Conservation (phyloP, 1,284 basidiomycete genomes). For the Cutaneotrichosporon cutaneum region DNA sequence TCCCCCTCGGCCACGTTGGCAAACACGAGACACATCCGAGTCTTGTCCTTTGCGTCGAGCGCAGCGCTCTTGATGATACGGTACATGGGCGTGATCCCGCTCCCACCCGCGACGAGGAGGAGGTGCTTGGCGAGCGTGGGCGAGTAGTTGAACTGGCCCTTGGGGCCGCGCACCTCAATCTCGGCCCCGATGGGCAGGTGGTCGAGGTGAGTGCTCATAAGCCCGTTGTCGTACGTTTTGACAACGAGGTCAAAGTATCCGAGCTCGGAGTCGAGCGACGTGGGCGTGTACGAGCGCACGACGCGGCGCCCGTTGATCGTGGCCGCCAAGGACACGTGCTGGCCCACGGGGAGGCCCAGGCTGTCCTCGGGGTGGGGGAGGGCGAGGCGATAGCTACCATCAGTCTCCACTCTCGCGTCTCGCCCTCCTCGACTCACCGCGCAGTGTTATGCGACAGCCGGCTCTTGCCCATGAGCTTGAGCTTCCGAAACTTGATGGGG, state of each 20-base stretch:
- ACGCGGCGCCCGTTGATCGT: slow-evolving; percentile 88
- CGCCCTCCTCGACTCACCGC: slow-evolving; percentile 60
- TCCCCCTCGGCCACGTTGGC: slow-evolving; percentile 90
- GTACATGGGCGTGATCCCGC: slow-evolving; percentile 97
- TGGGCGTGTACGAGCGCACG: slow-evolving; percentile 90
- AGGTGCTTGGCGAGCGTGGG: slow-evolving; percentile 69
- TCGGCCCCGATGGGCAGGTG: slow-evolving; percentile 79
- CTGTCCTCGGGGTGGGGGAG: slow-evolving; percentile 70
- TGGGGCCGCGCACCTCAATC: slow-evolving; percentile 89
- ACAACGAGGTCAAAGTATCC: slow-evolving; percentile 95
- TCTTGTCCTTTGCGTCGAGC: slow-evolving; percentile 80
- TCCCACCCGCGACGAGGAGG: slow-evolving; percentile 91
- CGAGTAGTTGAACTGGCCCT: slow-evolving; percentile 82
- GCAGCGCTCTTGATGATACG: slow-evolving; percentile 86
- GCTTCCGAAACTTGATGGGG: slow-evolving; percentile 67
- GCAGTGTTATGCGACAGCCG: slow-evolving; percentile 93
- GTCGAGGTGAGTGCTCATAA: slow-evolving; percentile 83
- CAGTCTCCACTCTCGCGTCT: not conserved
- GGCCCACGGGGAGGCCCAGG: slow-evolving; percentile 91
- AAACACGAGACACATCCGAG: slow-evolving; percentile 82
- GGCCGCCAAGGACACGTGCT: slow-evolving; percentile 90
- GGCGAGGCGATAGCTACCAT: slow-evolving; percentile 79
- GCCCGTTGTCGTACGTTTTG: slow-evolving; percentile 97
- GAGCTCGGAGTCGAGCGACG: slow-evolving; percentile 83
- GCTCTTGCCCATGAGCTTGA: slow-evolving; percentile 76